Evolutionary conservation across 306 rosid genomes (phyloP), one percentile per base, ranked within the genome.

Genomic region (Lablab purpureus): DNA sequence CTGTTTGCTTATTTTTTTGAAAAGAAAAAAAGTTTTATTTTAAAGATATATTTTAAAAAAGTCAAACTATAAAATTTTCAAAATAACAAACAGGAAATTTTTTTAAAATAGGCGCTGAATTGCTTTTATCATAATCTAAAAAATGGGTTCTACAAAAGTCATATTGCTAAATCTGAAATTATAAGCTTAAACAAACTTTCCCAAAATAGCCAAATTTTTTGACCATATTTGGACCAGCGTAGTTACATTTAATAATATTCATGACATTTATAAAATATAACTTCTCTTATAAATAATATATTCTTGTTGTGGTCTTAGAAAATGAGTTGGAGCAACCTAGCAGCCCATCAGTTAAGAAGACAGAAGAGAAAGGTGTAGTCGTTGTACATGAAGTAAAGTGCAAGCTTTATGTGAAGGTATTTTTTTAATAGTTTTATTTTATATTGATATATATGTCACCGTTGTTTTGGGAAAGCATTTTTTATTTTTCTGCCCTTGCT

Each of bases 361-460:
- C 91, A 37, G 93, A 91, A 88, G 99, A 96, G 90, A 87, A 87
- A 87, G 99, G 99, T 67, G 87, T 93, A 55, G 76, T 83, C 34
- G 92, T 91, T 14, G 98, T 96, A 40, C 94, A 96, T 86, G 98
- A 96, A 88, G 94, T 89, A 83, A 96, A 96, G 80, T 96, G 99
- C 92, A 96, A 93, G 81, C 94, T 96, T 73, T 93, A 90, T 80
- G 93, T 91, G 81, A 96, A 96, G 99, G 99, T 94, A 85, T 64
- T 12, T 10, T 63, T 51, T 22, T 34, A 7, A 10, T 41, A 10
- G 47, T 67, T 47, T 30, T 70, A 74, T 13, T 72, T 71, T 68
- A 45, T 68, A 32, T 23, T 27, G 7, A 40, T 5, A 7, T 5
- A 7, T 47, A 45, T 58, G 76, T 12, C 73, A 63, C 45, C 15